A percentile compares a stretch with the other conserved stretches of the same genome.
These are phyloP conservation scores for Nemania serpens DNA, from an alignment of 2,329 filamentous ascomycete genomes.

Conservation along the genomic window DNA sequence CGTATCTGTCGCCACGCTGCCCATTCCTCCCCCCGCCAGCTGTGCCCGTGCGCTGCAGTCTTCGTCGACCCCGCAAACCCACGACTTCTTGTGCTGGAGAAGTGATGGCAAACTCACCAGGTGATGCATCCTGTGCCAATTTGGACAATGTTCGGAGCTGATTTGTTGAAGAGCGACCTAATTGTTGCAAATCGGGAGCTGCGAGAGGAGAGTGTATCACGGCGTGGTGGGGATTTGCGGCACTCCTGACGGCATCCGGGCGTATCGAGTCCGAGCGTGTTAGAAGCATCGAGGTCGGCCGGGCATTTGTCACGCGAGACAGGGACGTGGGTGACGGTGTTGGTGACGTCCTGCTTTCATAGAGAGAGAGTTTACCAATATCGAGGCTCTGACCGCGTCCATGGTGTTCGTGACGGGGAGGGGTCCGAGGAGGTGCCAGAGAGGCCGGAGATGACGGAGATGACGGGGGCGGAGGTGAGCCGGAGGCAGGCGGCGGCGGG, in stretches of 20 bases:
- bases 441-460: conserved; percentile 11
- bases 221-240: conserved; percentile 41
- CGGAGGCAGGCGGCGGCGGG: conserved; percentile 63
- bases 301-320: conserved; percentile 38
- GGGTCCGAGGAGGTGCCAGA: conserved; percentile 33
- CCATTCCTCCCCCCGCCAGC: conserved; percentile 49
- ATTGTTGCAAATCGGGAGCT: conserved; percentile 75
- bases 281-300: conserved; percentile 66
- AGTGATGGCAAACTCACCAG: conserved; percentile 80
- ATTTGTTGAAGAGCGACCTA: conserved; percentile 87
- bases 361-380: conserved; percentile 58
- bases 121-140: conserved; percentile 74
- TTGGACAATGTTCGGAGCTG: conserved; percentile 87
- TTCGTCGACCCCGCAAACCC: conserved; percentile 81
- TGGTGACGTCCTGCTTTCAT: conserved; percentile 49
- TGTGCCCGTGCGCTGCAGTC: conserved; percentile 73
- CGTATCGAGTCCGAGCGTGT: conserved; percentile 60
- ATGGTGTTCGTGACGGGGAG: conserved; percentile 51
- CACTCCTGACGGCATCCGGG: conserved; percentile 41
- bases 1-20: conserved; percentile 57
- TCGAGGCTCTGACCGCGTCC: conserved; percentile 69
- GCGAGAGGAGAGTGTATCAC: conserved; percentile 55
- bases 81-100: conserved; percentile 82
- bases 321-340: conserved; percentile 41
- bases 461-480: conserved; percentile 41